Evolutionary conservation across 345 rosid species (phyloP).

Genomic region (Alliaria petiolata): DNA sequence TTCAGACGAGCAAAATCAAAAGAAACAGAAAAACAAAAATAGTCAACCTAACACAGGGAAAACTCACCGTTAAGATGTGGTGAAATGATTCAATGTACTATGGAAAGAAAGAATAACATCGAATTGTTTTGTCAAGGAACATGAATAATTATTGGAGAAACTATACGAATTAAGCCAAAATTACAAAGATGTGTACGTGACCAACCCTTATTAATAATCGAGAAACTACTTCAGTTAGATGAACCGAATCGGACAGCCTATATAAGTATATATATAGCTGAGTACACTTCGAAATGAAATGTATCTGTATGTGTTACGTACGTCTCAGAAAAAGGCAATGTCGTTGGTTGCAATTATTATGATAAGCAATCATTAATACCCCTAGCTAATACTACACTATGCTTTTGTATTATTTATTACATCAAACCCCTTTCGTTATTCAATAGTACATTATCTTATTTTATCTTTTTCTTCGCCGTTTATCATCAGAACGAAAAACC

Average conservation of each 20-base stretch:
- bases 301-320: not conserved
- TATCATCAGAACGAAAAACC: not conserved
- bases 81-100: too few species aligned
- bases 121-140: not conserved
- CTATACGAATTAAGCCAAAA: not conserved
- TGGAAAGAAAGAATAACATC: too few species aligned
- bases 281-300: not conserved
- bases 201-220: slow-evolving; percentile 1
- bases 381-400: not conserved
- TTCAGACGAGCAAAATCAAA: too few species aligned
- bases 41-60: too few species aligned
- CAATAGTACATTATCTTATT: not conserved
- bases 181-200: not conserved
- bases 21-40: too few species aligned
- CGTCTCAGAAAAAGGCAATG: not conserved
- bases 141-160: not conserved
- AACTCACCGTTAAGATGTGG: too few species aligned
- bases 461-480: not conserved
- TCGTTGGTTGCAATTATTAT: slow-evolving; percentile 7
- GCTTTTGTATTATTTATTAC: not conserved
- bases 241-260: slow-evolving; percentile 5
- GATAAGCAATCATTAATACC: not conserved
- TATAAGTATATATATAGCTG: too few species aligned
- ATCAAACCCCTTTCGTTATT: not conserved
- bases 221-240: slow-evolving; percentile 15